Percentiles rank a stretch among this genome's conserved stretches.
These are phyloP conservation scores for Zanthoxylum bungeanum DNA, from an alignment of 345 rosid species.

Conservation along the genomic window DNA sequence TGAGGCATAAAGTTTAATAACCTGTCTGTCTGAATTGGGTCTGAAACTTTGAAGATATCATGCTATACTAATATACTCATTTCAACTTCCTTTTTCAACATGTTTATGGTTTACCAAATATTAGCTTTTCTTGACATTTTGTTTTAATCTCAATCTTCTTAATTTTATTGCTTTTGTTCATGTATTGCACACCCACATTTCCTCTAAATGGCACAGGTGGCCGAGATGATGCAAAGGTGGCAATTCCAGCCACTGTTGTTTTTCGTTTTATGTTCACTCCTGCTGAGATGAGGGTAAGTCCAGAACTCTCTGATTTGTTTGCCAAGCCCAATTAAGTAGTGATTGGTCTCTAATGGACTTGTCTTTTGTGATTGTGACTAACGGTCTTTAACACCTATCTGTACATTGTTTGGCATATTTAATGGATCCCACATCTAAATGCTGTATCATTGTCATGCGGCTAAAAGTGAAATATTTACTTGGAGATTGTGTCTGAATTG, in stretches of 20 bases:
- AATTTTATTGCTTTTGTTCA: neutral
- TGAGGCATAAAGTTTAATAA: neutral
- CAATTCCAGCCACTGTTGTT: slow-evolving; percentile 71
- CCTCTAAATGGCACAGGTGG: slow-evolving; percentile 59
- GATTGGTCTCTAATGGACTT: no score
- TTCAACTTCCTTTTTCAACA: neutral
- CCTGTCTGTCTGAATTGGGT: neutral
- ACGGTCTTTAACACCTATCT: neutral
- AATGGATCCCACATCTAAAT: neutral
- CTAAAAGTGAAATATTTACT: neutral
- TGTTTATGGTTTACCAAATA: neutral
- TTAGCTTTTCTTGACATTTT: neutral
- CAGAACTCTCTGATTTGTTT: slow-evolving; percentile 6
- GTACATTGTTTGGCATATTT: neutral
- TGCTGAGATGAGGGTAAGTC: slow-evolving; percentile 78
- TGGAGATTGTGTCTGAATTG: neutral
- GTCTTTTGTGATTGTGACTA: no score
- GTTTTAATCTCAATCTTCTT: neutral
- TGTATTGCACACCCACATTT: neutral
- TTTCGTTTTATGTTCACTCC: slow-evolving; percentile 81
- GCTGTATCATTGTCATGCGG: neutral
- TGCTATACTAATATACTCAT: neutral
- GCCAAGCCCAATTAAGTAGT: no score
- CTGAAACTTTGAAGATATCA: neutral
- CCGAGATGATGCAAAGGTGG: slow-evolving; percentile 83